Base-by-base conservation (phyloP, 139 green algal genomes). In the Chlamydomonas applanata region DNA sequence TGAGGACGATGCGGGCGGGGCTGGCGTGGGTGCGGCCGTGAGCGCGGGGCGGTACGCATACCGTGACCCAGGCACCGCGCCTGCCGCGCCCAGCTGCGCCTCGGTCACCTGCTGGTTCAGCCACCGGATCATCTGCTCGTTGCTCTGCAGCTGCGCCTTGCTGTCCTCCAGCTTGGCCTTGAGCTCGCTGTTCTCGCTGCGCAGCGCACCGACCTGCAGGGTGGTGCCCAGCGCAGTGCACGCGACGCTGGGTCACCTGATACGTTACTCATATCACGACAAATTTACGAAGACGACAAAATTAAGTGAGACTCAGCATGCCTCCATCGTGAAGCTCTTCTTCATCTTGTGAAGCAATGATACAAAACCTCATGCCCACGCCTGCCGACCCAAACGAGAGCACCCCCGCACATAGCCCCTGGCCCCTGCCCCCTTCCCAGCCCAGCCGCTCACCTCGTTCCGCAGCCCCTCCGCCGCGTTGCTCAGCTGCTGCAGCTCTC, bases 51-150 rank as follows among this genome's bases (percentile, higher is more conserved):
- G 77, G 82, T 88, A 91, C 22, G 75, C 74, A 73, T 83, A 91
- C 11, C 86, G 77, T 16, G 78, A 83, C 29, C 79, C 79, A 35
- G 80, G 69, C 7, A 82, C 69, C 14, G 68, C 75, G 22, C 80
- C 76, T 7, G 73, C 60, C 5, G 62, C 73, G 9, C 85, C 74
- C 25, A 95, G 75, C 81, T 93, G 85, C 29, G 89, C 88, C 35
- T 91, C 88, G 1, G 87, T 96, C 5, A 96, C 87, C 81, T 94
- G 79, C 45, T 75, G 75, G 67, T 98, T 97, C 9, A 98, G 88
- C 94, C 94, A 98, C 0, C 89, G 77, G 32, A 98, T 97, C 92
- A 98, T 97, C 77, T 97, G 87, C 78, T 98, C 89, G 71, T 96
- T 97, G 80, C 83, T 87, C 73, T 91, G 72, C 77, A 94, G 82